Evolutionary conservation across 2,329 filamentous ascomycete species (phyloP), one percentile per base, ranked within the genome.

Genomic region (Elsinoe necatrix): DNA sequence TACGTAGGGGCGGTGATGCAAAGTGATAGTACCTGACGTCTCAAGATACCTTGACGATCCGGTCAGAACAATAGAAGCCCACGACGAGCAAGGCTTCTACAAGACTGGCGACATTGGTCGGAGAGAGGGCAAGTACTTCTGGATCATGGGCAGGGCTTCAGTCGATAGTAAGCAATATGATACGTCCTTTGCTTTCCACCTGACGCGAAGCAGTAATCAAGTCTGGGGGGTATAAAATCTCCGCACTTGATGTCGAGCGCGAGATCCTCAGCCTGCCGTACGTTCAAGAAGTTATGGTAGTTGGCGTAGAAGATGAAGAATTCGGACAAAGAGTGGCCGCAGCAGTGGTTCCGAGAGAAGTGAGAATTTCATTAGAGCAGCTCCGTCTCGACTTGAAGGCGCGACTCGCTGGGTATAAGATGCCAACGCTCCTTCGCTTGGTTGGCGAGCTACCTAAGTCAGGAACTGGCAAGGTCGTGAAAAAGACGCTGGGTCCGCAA

Each of bases 321-420:
- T 80, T 75, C 65, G 77, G 78, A 1, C 77, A 81, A 64, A 70
- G 77, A 18, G 78, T 81, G 2, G 78, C 74, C n/a, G 77, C 77
- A 1, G 71, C 77, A n/a, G 64, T 81, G 12, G 75, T 65, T 43
- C 59, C 75, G 41, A 71, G 72, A 57, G 63, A 25, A 21, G 48
- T 21, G 18, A 39, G 39, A 31, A 52, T 52, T 52, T 52, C 48
- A 52, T 52, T 52, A 52, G 48, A 52, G 34, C 66, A 69, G 35
- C 57, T 77, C 48, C 67, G 75, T 55, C 57, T 64, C 23, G 75
- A 80, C 60, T 65, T 79, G 4, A 68, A 73, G 7, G 62, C 60
- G n/a, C 68, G 71, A 45, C 64, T 78, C 25, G 73, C 75, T 1
- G 71, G 73, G 4, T 78, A 77, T 59, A 78, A 77, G 63, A 61